These are phyloP conservation scores for Myxozyma mucilagina DNA, from an alignment of 805 yeast species.

Conservation along the genomic window DNA sequence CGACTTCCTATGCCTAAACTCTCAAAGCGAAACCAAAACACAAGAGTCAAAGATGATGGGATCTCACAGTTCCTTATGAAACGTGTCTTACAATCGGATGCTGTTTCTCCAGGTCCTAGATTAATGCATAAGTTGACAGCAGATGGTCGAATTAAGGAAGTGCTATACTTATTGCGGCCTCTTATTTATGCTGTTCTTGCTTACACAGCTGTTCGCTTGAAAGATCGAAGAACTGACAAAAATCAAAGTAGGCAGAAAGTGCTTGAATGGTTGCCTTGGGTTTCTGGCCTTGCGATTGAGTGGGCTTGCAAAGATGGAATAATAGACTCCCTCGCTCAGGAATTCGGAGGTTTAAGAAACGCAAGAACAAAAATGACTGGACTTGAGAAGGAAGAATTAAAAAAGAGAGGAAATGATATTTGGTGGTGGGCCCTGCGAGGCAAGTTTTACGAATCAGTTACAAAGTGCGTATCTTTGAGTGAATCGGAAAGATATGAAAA, in stretches of 20 bases:
- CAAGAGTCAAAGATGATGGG: conserved; percentile 25
- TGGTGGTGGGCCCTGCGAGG: conserved; percentile 47
- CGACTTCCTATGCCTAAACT: conserved; percentile 18
- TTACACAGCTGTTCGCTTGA: neutral
- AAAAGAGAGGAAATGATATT: conserved; percentile 36
- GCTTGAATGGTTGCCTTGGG: conserved; percentile 46
- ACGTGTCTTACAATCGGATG: conserved; percentile 39
- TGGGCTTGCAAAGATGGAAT: conserved; percentile 37
- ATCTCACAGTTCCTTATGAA: conserved; percentile 33
- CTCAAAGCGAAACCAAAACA: neutral
- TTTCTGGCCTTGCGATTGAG: conserved; percentile 42
- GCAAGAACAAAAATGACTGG: conserved; percentile 36
- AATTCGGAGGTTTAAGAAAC: conserved; percentile 32
- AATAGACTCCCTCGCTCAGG: conserved; percentile 11
- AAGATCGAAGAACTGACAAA: neutral
- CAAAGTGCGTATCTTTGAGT: conserved; percentile 24
- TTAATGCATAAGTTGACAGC: conserved; percentile 37
- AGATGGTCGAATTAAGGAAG: conserved; percentile 38
- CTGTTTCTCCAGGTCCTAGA: conserved; percentile 38
- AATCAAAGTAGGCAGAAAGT: neutral
- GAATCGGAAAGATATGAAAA: neutral
- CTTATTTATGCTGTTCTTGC: conserved; percentile 42
- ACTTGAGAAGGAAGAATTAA: conserved; percentile 40
- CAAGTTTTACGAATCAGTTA: conserved; percentile 40
- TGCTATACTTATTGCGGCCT: conserved; percentile 44